Conservation (phyloP, 805 yeast genomes). For the Wickerhamomyces canadensis region DNA sequence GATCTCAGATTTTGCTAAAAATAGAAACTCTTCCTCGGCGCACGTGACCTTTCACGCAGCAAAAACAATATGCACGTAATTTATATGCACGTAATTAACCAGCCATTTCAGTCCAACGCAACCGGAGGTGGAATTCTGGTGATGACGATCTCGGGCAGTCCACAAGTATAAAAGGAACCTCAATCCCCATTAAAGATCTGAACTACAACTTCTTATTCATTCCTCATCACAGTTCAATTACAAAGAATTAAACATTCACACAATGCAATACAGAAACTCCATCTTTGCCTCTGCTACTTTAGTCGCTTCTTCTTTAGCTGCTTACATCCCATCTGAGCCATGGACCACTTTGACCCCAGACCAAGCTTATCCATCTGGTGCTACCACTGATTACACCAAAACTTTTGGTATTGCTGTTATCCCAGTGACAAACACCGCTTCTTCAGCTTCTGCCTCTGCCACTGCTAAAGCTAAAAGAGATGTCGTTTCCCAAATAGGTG, state of each 20-base stretch:
- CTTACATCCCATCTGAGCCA: constrained; percentile 54
- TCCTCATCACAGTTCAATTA: neutral
- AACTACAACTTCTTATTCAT: too few relatives aligned
- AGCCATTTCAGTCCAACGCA: too few relatives aligned
- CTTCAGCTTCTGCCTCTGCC: neutral
- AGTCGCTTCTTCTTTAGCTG: constrained; percentile 48
- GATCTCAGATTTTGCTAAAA: too few relatives aligned
- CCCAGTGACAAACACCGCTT: constrained; percentile 26
- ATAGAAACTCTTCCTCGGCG: too few relatives aligned
- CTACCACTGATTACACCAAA: constrained; percentile 30
- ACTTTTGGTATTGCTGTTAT: constrained; percentile 39
- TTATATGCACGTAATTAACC: too few relatives aligned
- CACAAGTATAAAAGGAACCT: too few relatives aligned
- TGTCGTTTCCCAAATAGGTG: constrained; percentile 41
- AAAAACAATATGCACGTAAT: too few relatives aligned
- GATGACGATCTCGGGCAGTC: too few relatives aligned
- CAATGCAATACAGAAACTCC: constrained; percentile 38
- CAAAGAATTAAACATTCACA: constrained; percentile 1
- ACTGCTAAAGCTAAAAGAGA: constrained; percentile 12
- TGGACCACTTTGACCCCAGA: constrained; percentile 40
- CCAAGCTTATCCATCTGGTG: constrained; percentile 31
- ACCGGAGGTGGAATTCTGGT: too few relatives aligned
- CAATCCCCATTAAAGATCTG: too few relatives aligned
- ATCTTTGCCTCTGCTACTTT: constrained; percentile 36
- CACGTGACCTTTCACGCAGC: too few relatives aligned